Evolutionary conservation across 2,329 filamentous ascomycete genomes (phyloP), one percentile per base, ranked within the genome.

Genomic region (Cadophora sp.): DNA sequence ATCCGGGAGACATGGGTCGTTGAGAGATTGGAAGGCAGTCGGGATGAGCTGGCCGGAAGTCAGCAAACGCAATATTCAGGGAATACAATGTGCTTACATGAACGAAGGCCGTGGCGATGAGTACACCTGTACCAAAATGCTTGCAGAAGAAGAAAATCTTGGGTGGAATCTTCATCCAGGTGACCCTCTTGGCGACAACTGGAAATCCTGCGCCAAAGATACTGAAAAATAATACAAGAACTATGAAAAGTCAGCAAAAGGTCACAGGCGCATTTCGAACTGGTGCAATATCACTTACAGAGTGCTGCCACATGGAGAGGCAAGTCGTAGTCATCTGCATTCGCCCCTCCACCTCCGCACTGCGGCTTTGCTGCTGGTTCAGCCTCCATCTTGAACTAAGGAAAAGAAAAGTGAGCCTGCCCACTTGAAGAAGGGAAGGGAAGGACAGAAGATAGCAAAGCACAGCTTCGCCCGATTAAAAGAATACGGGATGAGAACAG

Each of bases 91-190:
- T 14, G 31, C 67, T 46, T 56, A 73, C 67, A 67, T 95, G 92
- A 40, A 94, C 91, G 76, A 95, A 95, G 65, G 92, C 92, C 1
- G 92, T 95, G 16, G 92, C 92, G 69, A 94, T 89, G 26, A 95
- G 83, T 26, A 95, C 92, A 72, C 92, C 92, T 1, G 92, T 95
- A 76, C 92, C 91, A 72, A 92, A 91, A 79, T 92, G 90, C 72
- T 91, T 88, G 74, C 88, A 89, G 71, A 89, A 82, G 77, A 91
- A 91, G 71, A 91, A 84, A 73, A 91, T 84, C 26, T 79, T 83
- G 70, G 83, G 84, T 63, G 89, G 89, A 65, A 86, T 85, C 48
- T 69, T 71, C 64, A 71, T 65, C 66, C 67, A 71, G 3, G 7
- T 67, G 34, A 71, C 64, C 71, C 87, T 85, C 64, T 86, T 85